Conservation (phyloP, 1,284 basidiomycete genomes). For the Leccinum pachyderme region DNA sequence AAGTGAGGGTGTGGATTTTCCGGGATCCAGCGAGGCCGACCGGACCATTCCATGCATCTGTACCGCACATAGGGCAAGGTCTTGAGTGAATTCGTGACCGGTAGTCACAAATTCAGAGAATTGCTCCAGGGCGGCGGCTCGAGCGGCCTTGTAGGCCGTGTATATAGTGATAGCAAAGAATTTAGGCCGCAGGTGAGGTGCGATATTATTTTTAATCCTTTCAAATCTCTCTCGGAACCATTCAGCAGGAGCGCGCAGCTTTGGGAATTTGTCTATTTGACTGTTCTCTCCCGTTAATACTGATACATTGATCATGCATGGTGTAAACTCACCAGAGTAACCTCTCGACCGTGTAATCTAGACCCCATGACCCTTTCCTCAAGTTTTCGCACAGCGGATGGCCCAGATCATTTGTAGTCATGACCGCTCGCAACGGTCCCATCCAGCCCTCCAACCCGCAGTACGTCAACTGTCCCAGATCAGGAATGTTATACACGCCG, state of each 20-base stretch:
- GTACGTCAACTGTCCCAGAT: conserved; percentile 73
- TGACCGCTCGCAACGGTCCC: conserved; percentile 79
- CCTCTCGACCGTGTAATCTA: conserved; percentile 79
- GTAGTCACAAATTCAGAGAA: conserved; percentile 81
- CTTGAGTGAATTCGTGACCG: conserved; percentile 87
- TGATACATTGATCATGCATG: not conserved
- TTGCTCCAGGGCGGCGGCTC: conserved; percentile 78
- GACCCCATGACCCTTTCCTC: conserved; percentile 83
- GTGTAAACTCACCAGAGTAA: conserved; percentile 61
- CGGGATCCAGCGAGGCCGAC: conserved; percentile 82
- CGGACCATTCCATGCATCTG: conserved; percentile 92
- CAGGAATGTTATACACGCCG: conserved; percentile 80
- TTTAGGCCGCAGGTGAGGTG: conserved; percentile 88
- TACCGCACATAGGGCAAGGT: conserved; percentile 80
- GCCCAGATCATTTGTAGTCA: conserved; percentile 87
- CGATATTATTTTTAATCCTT: conserved; percentile 67
- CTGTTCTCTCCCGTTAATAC: conserved; percentile 38
- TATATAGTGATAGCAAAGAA: conserved; percentile 90
- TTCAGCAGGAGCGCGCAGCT: conserved; percentile 63
- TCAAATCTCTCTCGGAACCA: conserved; percentile 89
- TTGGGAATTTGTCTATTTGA: conserved; percentile 66
- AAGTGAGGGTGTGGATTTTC: conserved; percentile 69
- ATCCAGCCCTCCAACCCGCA: conserved; percentile 97
- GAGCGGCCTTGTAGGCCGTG: conserved; percentile 87
- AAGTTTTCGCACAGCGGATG: conserved; percentile 87